phyloP scores from a whole-genome alignment of 2,329 filamentous ascomycete species.

The Cladosporium cucumerinum region DNA sequence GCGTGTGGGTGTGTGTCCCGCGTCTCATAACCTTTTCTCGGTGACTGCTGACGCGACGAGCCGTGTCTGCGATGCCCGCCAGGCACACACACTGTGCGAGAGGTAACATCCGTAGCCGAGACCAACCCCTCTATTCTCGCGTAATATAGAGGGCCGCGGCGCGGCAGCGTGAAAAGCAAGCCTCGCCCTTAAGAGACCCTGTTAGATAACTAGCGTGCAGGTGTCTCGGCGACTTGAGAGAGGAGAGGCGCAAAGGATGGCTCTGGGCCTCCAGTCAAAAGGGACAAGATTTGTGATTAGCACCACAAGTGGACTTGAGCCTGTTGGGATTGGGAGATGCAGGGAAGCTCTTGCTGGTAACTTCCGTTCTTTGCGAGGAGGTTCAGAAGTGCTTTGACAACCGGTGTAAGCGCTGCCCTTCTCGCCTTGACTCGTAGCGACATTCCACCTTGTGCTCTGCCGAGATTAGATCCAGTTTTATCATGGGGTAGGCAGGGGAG shows the following conservation, averaged over 20 bases:
- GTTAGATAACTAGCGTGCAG: not conserved
- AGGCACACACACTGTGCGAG: not conserved
- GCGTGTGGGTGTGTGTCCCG: not conserved
- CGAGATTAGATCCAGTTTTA: not conserved
- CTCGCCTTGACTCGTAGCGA: not conserved
- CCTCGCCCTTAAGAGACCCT: not conserved
- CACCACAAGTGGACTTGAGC: not conserved
- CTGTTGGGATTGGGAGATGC: not conserved
- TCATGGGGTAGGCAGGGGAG: not conserved
- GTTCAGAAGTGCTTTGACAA: not conserved
- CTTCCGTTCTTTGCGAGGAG: not conserved
- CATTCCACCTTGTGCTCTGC: not conserved
- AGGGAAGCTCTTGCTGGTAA: not conserved
- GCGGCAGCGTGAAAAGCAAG: slow-evolving; percentile 2
- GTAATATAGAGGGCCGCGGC: slow-evolving; percentile 1
- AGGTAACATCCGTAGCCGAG: not conserved
- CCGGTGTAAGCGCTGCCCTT: not conserved
- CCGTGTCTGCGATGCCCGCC: not conserved
- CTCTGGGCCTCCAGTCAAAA: not conserved
- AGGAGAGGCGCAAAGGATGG: not conserved
- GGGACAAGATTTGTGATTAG: not conserved
- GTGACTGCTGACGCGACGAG: not conserved
- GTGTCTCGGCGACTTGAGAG: not conserved
- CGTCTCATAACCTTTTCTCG: not conserved
- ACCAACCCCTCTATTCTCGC: not conserved